Base-by-base conservation (phyloP, 1,284 basidiomycete species). In the Ganoderma resinaceum region DNA sequence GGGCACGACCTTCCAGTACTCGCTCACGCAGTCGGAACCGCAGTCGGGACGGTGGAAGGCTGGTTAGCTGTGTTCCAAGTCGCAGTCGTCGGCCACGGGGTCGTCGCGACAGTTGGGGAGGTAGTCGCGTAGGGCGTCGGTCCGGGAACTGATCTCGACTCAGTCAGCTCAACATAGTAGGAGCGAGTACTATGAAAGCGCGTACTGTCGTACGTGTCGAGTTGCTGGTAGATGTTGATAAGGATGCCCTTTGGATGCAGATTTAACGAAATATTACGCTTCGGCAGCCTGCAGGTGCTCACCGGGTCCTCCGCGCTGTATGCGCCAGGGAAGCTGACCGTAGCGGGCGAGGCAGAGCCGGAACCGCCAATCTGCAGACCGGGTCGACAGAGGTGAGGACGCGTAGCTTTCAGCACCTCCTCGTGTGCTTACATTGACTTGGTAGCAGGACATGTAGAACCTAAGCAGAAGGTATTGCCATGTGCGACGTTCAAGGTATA, bases 371-470 rank as follows among this genome's bases (percentile, higher is more conserved):
- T 68, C 72, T 69, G 31, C n/a, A 16, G 18, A n/a, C n/a, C n/a
- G 3, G 6, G 35, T 60, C 6, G 37, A 33, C 14, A 40, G n/a
- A 2, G 16, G 37, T 33, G 31, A 65, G 12, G 5, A 14, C 31
- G n/a, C n/a, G 23, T 26, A 2, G 20, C 16, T 20, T 29, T 2
- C 29, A 40, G 26, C 43, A 14, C 11, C 49, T 29, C 7, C 18
- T 66, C 20, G 37, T 58, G 71, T 33, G 61, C 70, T 67, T 37
- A 85, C 83, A 69, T 81, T 82, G 74, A 86, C 72, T 72, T 86
- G 85, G 82, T 78, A 86, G 80, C 85, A 86, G 6, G 83, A 83
- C 75, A 84, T 84, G 76, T 86, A 86, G 80, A 85, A 84, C 62
- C 80, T 81, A 52, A 5, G 40, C 23, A 2, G 8, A 29, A 16